These are phyloP conservation scores for Silybum marianum DNA, from an alignment of 129 eudicot species.

Conservation along the genomic window DNA sequence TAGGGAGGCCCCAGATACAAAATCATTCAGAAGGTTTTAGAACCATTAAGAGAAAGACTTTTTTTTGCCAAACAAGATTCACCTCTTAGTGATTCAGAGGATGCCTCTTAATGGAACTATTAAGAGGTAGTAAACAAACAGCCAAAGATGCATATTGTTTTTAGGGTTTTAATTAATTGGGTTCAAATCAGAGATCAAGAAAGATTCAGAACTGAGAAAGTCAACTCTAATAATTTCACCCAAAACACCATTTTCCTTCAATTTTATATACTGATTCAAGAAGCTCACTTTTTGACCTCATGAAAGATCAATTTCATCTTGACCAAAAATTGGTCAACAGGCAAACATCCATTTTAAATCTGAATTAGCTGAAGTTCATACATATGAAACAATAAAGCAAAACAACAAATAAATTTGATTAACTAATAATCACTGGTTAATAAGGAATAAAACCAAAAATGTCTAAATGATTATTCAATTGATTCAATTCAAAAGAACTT, in stretches of 20 bases:
- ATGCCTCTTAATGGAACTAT: too few relatives aligned
- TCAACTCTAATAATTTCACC: neutral
- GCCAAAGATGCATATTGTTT: neutral
- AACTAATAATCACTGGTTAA: conserved; percentile 9
- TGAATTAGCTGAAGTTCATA: conserved; percentile 13
- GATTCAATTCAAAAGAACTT: neutral
- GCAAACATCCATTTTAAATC: conserved; percentile 5
- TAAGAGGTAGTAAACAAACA: too few relatives aligned
- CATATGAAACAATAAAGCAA: conserved; percentile 9
- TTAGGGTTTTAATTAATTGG: neutral
- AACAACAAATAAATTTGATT: neutral
- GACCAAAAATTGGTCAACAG: conserved; percentile 1
- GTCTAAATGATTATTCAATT: neutral
- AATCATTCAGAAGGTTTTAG: too few relatives aligned
- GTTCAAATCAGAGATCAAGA: conserved; percentile 1
- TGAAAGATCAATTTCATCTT: neutral
- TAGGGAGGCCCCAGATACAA: too few relatives aligned
- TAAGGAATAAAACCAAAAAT: conserved; percentile 4
- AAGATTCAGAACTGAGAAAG: conserved; percentile 2
- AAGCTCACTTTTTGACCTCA: neutral
- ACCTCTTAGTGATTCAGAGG: too few relatives aligned
- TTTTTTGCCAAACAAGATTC: too few relatives aligned
- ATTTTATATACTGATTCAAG: neutral
- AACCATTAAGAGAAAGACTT: too few relatives aligned
- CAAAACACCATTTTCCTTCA: neutral